These are phyloP conservation scores for Nakaseomyces kungkrabaensis DNA, from an alignment of 1,139 yeast species.

Conservation along the genomic window DNA sequence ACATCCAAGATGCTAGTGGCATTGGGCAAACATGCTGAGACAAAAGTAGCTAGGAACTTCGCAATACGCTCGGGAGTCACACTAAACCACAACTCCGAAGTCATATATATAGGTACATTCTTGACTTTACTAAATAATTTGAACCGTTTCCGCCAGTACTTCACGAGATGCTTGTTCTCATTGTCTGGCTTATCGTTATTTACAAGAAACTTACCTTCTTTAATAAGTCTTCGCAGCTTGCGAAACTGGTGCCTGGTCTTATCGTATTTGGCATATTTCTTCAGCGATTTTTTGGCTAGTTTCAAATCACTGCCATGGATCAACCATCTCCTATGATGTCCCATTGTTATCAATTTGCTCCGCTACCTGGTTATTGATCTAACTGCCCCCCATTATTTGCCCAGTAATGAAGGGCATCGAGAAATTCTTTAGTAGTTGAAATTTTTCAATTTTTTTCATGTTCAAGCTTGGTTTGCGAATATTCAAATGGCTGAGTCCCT, in stretches of 20 bases:
- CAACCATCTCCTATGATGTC: slow-evolving; percentile 1
- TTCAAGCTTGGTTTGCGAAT: background rate
- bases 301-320: background rate
- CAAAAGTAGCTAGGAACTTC: slow-evolving; percentile 47
- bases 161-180: slow-evolving; percentile 13
- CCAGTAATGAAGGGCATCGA: no score
- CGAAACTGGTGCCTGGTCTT: slow-evolving; percentile 3
- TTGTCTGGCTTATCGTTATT: slow-evolving; percentile 3
- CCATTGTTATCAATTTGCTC: background rate
- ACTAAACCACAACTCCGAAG: slow-evolving; percentile 76
- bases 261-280: background rate
- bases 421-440: background rate
- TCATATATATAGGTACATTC: slow-evolving; percentile 65
- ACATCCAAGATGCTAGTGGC: slow-evolving; percentile 49
- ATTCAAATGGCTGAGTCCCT: no score
- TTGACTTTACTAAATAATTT: slow-evolving; percentile 18
- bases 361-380: no score
- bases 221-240: slow-evolving; percentile 9
- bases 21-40: slow-evolving; percentile 41
- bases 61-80: slow-evolving; percentile 84
- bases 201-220: slow-evolving; percentile 12
- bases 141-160: slow-evolving; percentile 23
- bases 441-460: background rate
- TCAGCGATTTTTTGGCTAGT: background rate
- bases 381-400: no score